A percentile compares a stretch with the other conserved stretches of the same genome.
These are phyloP conservation scores for Cyclaneusma minus DNA, from an alignment of 2,329 filamentous ascomycete genomes.

Conservation along the genomic window DNA sequence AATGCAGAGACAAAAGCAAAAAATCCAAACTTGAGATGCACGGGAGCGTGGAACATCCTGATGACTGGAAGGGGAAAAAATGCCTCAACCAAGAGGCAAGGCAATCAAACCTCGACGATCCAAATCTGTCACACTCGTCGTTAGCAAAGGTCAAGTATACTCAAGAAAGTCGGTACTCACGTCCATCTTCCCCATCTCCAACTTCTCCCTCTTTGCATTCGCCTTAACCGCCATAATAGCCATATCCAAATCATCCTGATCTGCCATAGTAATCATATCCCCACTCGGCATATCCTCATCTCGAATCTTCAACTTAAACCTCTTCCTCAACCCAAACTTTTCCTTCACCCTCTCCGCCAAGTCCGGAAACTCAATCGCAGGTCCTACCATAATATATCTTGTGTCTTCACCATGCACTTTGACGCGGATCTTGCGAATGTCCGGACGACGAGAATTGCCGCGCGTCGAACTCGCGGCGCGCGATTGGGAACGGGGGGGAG, in stretches of 20 bases:
- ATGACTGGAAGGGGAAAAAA: too few species aligned
- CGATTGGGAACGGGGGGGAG: constrained; percentile 23
- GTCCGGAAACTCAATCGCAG: constrained; percentile 58
- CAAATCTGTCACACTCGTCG: too few species aligned
- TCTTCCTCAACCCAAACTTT: constrained; percentile 66
- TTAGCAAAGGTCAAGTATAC: too few species aligned
- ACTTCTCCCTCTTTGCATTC: constrained; percentile 54
- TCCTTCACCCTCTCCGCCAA: constrained; percentile 67
- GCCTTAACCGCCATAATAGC: constrained; percentile 56
- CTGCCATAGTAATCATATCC: constrained; percentile 94
- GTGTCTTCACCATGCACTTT: constrained; percentile 89
- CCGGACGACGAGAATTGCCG: constrained; percentile 42
- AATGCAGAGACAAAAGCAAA: too few species aligned
- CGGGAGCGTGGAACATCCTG: too few species aligned
- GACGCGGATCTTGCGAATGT: constrained; percentile 66
- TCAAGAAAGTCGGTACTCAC: constrained; percentile 45
- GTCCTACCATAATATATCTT: constrained; percentile 76
- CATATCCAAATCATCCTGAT: constrained; percentile 92
- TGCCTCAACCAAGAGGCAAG: too few species aligned
- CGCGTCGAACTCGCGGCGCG: constrained; percentile 26
- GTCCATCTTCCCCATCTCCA: constrained; percentile 88
- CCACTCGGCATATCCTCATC: constrained; percentile 64
- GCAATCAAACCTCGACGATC: too few species aligned
- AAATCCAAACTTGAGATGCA: too few species aligned
- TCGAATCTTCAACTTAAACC: constrained; percentile 78